Evolutionary conservation across 2,329 filamentous ascomycete genomes (phyloP).

Genomic region (Talaromyces sp.): DNA sequence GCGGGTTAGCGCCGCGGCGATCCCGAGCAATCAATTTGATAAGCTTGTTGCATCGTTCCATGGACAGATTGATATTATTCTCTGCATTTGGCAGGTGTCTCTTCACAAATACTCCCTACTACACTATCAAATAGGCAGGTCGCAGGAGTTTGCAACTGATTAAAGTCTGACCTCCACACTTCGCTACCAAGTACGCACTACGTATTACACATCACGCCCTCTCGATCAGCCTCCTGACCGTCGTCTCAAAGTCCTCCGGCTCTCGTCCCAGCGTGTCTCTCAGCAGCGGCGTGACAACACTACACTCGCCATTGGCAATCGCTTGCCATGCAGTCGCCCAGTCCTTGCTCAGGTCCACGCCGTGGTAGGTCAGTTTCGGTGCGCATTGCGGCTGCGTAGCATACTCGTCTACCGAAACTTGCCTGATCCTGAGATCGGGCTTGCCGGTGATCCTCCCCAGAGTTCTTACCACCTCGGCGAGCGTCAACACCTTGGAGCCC

Average conservation of each 20-base stretch:
- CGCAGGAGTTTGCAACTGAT: background rate
- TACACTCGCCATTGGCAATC: slow-evolving; percentile 39
- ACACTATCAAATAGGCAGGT: background rate
- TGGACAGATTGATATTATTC: background rate
- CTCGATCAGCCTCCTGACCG: slow-evolving; percentile 5
- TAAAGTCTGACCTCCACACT: background rate
- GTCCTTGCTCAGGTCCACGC: slow-evolving; percentile 32
- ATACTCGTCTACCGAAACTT: slow-evolving; percentile 40
- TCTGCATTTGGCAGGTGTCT: background rate
- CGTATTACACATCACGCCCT: background rate
- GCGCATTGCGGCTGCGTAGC: slow-evolving; percentile 32
- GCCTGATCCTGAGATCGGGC: slow-evolving; percentile 23
- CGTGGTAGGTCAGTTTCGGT: slow-evolving; percentile 30
- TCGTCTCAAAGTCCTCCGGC: slow-evolving; percentile 39
- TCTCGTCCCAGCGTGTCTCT: slow-evolving; percentile 37
- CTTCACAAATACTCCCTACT: background rate
- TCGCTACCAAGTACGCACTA: too few relatives aligned
- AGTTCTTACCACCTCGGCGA: slow-evolving; percentile 30
- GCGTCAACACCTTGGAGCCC: slow-evolving; percentile 25
- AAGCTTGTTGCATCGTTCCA: background rate
- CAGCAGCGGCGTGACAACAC: slow-evolving; percentile 35
- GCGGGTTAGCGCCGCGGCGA: background rate
- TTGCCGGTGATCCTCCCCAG: slow-evolving; percentile 23
- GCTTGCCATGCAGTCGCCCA: slow-evolving; percentile 47
- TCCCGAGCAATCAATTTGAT: background rate